Evolutionary conservation across 2,329 filamentous ascomycete species (phyloP), one percentile per base, ranked within the genome.

Genomic region (Aspergillus intermedius): DNA sequence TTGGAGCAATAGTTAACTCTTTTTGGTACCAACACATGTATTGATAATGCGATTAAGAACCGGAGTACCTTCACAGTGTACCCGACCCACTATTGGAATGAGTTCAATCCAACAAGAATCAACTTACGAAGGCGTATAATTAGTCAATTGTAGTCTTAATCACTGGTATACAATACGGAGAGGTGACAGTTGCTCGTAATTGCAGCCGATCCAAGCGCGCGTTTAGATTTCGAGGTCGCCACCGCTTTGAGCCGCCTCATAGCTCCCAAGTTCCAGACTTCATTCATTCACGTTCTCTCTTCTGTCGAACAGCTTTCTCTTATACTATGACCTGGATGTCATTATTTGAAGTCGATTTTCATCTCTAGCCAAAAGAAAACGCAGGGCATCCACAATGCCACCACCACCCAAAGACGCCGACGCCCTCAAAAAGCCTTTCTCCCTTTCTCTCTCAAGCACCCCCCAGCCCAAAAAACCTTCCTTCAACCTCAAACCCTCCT

Each of bases 401-500:
- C 52, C 55, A 37, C 53, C 56, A 45, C 46, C 45, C 28, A 35
- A 23, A 28, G 23, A 43, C 12, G 12, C 37, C 17, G 47, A 49
- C 12, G 42, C 45, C 3, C 45, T 54, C 15, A 41, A 49, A 21
- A 74, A 70, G 55, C 65, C 62, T 47, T 69, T 73, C 34, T 69
- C 69, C 5, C 57, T 76, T 41, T 72, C 74, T 0, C 58, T 75
- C 8, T 62, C 68, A 34, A 57, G 56, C 15, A 59, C 68, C 28
- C 63, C 67, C 13, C 48, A 47, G 13, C 28, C 49, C 5, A 67
- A 65, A 47, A 68, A 66, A 49, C 55, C 65, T 8, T 49, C 61
- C 10, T 64, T 68, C 50, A 69, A 63, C 54, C 48, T 65, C 13
- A 63, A 62, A 58, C 52, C 52, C 7, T 59, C 64, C 50, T 42